A percentile compares a stretch with the other conserved stretches of the same genome.
Evolutionary conservation across 1,139 yeast genomes (phyloP).

Genomic region (Suhomyces anneliseae): DNA sequence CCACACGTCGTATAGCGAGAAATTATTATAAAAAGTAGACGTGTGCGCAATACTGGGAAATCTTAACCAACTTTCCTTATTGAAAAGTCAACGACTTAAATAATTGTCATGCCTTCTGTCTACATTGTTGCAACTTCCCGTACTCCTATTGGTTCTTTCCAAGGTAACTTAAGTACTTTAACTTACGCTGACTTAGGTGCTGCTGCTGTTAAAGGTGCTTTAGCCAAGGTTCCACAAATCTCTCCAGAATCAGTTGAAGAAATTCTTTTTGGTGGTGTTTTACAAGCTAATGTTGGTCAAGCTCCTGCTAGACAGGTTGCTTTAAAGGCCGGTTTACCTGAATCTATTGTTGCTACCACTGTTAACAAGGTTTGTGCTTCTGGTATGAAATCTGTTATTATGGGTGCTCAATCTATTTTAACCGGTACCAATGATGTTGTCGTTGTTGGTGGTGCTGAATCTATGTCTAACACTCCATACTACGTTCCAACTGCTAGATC

Average conservation of each 20-base stretch:
- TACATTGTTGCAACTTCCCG: slow-evolving; percentile 90
- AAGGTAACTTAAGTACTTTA: slow-evolving; percentile 75
- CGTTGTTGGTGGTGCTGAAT: slow-evolving; percentile 96
- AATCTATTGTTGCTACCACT: slow-evolving; percentile 79
- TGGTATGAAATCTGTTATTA: slow-evolving; percentile 87
- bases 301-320: slow-evolving; percentile 99
- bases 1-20: not conserved
- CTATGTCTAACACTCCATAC: slow-evolving; percentile 96
- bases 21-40: not conserved
- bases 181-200: slow-evolving; percentile 85
- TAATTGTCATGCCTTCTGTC: slow-evolving; percentile 40
- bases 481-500: slow-evolving; percentile 81
- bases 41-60: slow-evolving; percentile 1
- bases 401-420: slow-evolving; percentile 87
- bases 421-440: slow-evolving; percentile 91
- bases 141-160: slow-evolving; percentile 95
- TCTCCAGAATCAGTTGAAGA: slow-evolving; percentile 82
- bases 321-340: slow-evolving; percentile 79
- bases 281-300: slow-evolving; percentile 93
- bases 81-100: too few relatives aligned
- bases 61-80: not conserved
- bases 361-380: slow-evolving; percentile 97
- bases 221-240: slow-evolving; percentile 79
- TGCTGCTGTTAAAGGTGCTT: slow-evolving; percentile 86
- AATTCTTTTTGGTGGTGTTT: slow-evolving; percentile 87